phyloP scores from a whole-genome alignment of 1,284 basidiomycete species.

The Porogramme epimiltina region DNA sequence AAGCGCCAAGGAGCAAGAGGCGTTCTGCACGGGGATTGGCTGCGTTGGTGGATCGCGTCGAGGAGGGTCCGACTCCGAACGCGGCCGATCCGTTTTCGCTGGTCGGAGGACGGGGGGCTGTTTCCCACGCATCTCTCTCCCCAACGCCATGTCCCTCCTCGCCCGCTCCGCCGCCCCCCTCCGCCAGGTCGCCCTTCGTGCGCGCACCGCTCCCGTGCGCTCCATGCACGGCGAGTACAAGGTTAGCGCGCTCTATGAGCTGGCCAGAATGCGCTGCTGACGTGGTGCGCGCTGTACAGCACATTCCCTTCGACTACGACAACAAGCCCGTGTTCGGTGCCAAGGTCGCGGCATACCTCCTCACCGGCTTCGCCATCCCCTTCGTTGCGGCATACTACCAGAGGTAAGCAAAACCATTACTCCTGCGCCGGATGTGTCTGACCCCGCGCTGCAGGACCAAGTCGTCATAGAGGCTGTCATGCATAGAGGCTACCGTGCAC shows the following conservation, averaged over 20 bases:
- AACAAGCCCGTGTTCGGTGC: slow-evolving; percentile 59
- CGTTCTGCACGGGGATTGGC: slow-evolving; percentile 21
- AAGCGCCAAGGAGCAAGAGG: slow-evolving; percentile 7
- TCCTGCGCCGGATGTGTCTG: not conserved
- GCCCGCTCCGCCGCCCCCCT: slow-evolving; percentile 31
- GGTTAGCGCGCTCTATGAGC: slow-evolving; percentile 39
- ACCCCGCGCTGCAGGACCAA: slow-evolving; percentile 18
- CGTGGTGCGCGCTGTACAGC: slow-evolving; percentile 39
- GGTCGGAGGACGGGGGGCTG: too few relatives aligned
- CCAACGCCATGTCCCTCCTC: slow-evolving; percentile 31
- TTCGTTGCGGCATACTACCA: slow-evolving; percentile 64
- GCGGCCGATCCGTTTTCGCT: too few relatives aligned
- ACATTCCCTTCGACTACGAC: slow-evolving; percentile 67
- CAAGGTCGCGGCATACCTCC: slow-evolving; percentile 59
- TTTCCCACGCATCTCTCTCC: slow-evolving; percentile 21
- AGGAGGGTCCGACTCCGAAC: too few relatives aligned
- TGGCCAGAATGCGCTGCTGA: not conserved
- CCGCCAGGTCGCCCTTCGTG: slow-evolving; percentile 31
- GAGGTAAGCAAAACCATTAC: slow-evolving; percentile 59
- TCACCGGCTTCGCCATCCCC: slow-evolving; percentile 65
- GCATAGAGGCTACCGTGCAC: not conserved
- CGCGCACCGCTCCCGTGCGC: slow-evolving; percentile 23
- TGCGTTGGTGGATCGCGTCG: slow-evolving; percentile 6
- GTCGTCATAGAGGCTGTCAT: slow-evolving; percentile 18
- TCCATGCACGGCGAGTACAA: slow-evolving; percentile 53